A percentile compares a stretch with the other conserved stretches of the same genome.
These are phyloP conservation scores for Gynostemma pentaphyllum DNA, from an alignment of 306 rosid genomes.

Conservation along the genomic window DNA sequence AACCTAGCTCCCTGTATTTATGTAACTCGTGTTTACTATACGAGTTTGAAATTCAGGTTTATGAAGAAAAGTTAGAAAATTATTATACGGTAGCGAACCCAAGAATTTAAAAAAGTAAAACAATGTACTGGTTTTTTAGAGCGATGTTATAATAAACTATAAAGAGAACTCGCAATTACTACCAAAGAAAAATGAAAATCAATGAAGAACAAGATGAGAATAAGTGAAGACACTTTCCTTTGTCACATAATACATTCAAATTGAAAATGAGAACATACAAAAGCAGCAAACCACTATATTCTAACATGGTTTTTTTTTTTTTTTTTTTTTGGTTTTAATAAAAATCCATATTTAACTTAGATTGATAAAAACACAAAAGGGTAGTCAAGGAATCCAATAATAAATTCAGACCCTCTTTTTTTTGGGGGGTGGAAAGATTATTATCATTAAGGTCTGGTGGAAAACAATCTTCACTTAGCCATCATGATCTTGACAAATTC, in stretches of 20 bases:
- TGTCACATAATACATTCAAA: conserved; percentile 6
- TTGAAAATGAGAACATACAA: not conserved
- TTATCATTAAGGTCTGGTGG: not conserved
- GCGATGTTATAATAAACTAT: not conserved
- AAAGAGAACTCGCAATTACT: not conserved
- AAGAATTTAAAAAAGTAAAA: too few relatives aligned
- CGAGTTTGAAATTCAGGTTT: too few relatives aligned
- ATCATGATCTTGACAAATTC: conserved; percentile 88
- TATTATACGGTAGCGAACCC: too few relatives aligned
- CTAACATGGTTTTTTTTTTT: not conserved
- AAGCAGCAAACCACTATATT: not conserved
- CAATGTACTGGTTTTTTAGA: too few relatives aligned
- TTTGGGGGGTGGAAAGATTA: not conserved
- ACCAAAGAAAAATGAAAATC: not conserved
- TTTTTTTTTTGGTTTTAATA: not conserved
- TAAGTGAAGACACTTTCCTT: not conserved
- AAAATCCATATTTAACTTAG: not conserved
- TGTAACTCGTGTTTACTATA: too few relatives aligned
- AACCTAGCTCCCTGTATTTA: too few relatives aligned
- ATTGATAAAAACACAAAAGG: not conserved
- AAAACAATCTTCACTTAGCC: conserved; percentile 49
- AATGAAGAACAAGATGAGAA: not conserved
- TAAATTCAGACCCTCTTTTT: not conserved
- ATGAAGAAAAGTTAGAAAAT: too few relatives aligned
- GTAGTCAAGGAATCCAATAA: not conserved